Base-by-base conservation (phyloP, 768 basidiomycete genomes). In the Mycena vitilis region DNA sequence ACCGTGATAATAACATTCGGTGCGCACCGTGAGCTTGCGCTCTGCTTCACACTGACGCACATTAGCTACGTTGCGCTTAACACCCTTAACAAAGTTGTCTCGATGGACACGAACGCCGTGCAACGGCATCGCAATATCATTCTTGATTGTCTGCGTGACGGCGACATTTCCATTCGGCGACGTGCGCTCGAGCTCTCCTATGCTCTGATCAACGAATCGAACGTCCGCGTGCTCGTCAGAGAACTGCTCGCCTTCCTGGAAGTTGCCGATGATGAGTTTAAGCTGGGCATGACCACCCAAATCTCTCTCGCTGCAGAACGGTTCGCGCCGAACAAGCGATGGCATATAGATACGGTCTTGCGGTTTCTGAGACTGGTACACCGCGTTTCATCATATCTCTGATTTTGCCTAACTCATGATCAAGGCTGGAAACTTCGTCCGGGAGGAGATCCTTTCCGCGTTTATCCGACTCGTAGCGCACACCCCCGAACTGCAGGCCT, bases 1-100 rank as follows among this genome's bases (percentile, higher is more conserved):
- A 99, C 80, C 87, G 95, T 40, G 98, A 99, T 77, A 99, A 99
- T 81, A 99, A 99, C 76, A 99, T 99, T 73, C 91, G 97, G 96
- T 97, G 76, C 55, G 86, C 78, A 15, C 22, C 18, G 64, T n/a
- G 60, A 30, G 2, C 30, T 54, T 23, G 23, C 38, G 22, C 36
- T 22, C 47, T 48, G 23, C 42, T 23, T 38, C n/a, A 23, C 60
- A 11, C 62, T 61, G n/a, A 64, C 37, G 58, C 25, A 63, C 38
- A 36, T 34, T 74, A 98, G 97, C 57, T 99, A 99, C 78, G 98
- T 99, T 54, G 97, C 98, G 4, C 87, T 99, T 45, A 96, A 99
- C 80, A 99, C 98, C 0, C 87, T 99, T 52, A 98, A 97, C 85
- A 98, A 99, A 78, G 97, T 99, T 44, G 98, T 99, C 9, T 87